Base-by-base conservation (phyloP, 257 asterid genomes). In the Gardenia jasminoides region DNA sequence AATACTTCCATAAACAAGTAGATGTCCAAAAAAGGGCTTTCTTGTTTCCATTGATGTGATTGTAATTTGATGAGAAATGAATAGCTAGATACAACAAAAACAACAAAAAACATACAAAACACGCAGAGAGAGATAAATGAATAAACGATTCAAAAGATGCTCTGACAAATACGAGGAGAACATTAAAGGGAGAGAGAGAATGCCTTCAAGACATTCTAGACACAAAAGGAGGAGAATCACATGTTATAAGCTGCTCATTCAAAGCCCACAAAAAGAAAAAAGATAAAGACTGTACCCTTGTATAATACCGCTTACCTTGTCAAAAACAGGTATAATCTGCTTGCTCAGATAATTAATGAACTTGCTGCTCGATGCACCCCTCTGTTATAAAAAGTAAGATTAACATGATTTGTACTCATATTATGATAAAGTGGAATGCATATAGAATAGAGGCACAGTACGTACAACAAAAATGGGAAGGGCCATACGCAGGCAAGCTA, bases 341-440 rank as follows among this genome's bases (percentile, higher is more conserved):
- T 92, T 90, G 74, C 80, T 89, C 89, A 93, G 80, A 85, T 93
- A 95, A 80, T 78, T 92, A 86, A 93, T 83, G 86, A 93, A 95
- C 87, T 91, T 95, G 84, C 91, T 84, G 86, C 98, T 88, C 65
- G 98, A 90, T 65, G 98, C 97, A 68, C 98, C 98, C 86, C 94
- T 91, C 99, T 95, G 44, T 85, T 43, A 82, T 77, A 78, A 59
- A 88, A n/a, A 81, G 7, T 82, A 58, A 73, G 52, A 61, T n/a
- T 62, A 70, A 41, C 65, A 67, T 3, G 7, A 79, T 70, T 64
- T 77, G 64, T 47, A 26, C 31, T 24, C 39, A 17, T 61, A 39
- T 1, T 48, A 17, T 48, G 10, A 30, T 26, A 70, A 78, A 39
- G 36, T 15, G 7, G 64, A 52, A 52, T 8, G 52, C 80, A 78